Conservation (phyloP, 495 filamentous ascomycete species). For the Neurospora africana region DNA sequence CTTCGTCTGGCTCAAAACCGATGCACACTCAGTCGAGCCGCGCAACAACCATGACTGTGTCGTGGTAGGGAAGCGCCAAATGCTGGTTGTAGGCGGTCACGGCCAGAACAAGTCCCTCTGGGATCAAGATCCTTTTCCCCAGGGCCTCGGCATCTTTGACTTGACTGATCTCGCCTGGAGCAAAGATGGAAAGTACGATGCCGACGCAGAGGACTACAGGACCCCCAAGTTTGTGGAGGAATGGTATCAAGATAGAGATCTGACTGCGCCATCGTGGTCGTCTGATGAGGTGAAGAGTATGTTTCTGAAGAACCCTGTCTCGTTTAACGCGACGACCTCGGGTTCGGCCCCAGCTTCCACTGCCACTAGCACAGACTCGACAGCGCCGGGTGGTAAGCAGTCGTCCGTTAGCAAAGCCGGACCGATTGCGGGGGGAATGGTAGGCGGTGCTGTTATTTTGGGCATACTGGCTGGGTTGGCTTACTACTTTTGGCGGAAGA, state of each 20-base stretch:
- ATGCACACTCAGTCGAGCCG: constrained; percentile 10
- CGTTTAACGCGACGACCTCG: background rate
- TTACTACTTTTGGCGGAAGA: no score
- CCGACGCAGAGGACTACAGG: constrained; percentile 5
- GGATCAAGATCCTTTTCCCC: background rate
- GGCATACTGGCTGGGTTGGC: no score
- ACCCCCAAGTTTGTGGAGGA: background rate
- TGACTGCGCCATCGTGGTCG: background rate
- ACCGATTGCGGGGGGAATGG: no score
- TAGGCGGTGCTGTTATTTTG: no score
- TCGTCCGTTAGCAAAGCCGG: background rate
- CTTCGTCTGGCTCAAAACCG: constrained; percentile 31
- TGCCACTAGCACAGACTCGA: background rate
- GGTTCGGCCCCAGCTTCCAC: background rate
- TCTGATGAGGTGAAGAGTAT: constrained; percentile 3
- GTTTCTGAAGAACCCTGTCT: background rate
- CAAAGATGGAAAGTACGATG: constrained; percentile 3
- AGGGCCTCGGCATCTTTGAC: constrained; percentile 9
- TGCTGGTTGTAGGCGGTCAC: constrained; percentile 25
- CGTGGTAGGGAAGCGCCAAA: constrained; percentile 27
- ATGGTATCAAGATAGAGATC: constrained; percentile 2
- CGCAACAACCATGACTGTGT: constrained; percentile 24
- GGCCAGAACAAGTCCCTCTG: background rate
- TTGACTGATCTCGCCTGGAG: constrained; percentile 4
- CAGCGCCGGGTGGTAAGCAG: no score